Conservation (phyloP, 1,284 basidiomycete genomes). For the Serendipita sp. region DNA sequence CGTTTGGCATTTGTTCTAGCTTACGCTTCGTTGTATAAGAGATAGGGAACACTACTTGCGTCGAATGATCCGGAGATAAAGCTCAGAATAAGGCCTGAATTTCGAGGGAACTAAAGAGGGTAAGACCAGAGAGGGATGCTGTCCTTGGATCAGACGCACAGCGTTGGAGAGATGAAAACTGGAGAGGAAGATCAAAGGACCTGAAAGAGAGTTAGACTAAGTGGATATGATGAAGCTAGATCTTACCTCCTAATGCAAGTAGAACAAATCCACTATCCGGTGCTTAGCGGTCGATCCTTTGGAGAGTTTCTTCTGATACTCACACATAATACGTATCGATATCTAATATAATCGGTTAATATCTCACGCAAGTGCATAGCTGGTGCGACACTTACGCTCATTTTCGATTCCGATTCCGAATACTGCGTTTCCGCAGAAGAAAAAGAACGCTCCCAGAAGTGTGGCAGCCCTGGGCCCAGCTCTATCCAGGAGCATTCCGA, state of each 20-base stretch:
- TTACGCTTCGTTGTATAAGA: constrained; percentile 16
- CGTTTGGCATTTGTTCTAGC: not conserved
- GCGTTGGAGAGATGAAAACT: constrained; percentile 24
- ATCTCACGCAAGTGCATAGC: not conserved
- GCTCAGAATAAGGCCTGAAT: constrained; percentile 25
- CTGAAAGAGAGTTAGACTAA: not conserved
- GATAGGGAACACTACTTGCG: constrained; percentile 23
- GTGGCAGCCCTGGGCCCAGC: constrained; percentile 21
- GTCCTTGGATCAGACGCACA: not conserved
- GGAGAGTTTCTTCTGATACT: not conserved
- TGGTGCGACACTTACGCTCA: constrained; percentile 8
- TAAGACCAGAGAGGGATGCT: not conserved
- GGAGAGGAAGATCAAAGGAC: constrained; percentile 19
- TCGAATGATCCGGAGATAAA: constrained; percentile 28
- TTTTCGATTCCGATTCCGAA: constrained; percentile 18
- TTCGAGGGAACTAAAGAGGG: constrained; percentile 20
- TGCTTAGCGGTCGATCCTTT: constrained; percentile 11
- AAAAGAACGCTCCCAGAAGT: constrained; percentile 20
- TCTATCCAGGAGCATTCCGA: constrained; percentile 19
- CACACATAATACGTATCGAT: not conserved
- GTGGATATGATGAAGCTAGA: not conserved
- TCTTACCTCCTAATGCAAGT: constrained; percentile 21
- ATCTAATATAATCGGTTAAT: not conserved
- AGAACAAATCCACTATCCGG: constrained; percentile 23
- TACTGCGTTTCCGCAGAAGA: constrained; percentile 19